These are phyloP conservation scores for Zoysia pacifica DNA, from an alignment of 176 grass and related monocot genomes.

Conservation along the genomic window DNA sequence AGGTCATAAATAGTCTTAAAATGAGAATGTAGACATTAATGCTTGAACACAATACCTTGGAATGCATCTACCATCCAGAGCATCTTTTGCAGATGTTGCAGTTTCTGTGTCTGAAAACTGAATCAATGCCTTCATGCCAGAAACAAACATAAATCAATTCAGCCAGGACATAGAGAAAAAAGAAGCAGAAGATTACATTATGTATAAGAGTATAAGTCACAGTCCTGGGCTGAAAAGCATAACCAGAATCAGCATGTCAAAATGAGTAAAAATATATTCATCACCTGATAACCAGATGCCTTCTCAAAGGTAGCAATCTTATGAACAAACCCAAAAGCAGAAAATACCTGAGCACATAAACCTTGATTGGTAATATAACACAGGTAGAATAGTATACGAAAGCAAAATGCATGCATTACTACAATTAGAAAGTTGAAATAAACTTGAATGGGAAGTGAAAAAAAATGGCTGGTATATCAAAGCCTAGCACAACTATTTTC, in stretches of 20 bases:
- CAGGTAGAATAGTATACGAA: conserved; percentile 29
- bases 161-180: conserved; percentile 1
- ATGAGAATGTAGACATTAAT: conserved; percentile 32
- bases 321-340: conserved; percentile 97
- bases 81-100: conserved; percentile 78
- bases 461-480: conserved; percentile 20
- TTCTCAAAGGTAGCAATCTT: conserved; percentile 99
- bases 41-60: conserved; percentile 62
- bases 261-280: conserved; percentile 21
- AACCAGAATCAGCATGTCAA: background rate
- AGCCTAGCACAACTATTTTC: background rate
- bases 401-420: conserved; percentile 32
- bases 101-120: conserved; percentile 87
- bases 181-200: conserved; percentile 7
- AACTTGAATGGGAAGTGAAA: conserved; percentile 1
- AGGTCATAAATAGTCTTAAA: background rate
- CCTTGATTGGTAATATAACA: conserved; percentile 22
- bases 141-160: conserved; percentile 22
- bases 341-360: conserved; percentile 77
- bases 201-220: background rate
- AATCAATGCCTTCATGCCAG: conserved; percentile 72
- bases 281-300: conserved; percentile 92
- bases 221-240: background rate
- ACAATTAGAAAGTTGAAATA: conserved; percentile 23
- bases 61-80: conserved; percentile 92